Evolutionary conservation across 768 basidiomycete species (phyloP).

Genomic region (Amanita phalloides): DNA sequence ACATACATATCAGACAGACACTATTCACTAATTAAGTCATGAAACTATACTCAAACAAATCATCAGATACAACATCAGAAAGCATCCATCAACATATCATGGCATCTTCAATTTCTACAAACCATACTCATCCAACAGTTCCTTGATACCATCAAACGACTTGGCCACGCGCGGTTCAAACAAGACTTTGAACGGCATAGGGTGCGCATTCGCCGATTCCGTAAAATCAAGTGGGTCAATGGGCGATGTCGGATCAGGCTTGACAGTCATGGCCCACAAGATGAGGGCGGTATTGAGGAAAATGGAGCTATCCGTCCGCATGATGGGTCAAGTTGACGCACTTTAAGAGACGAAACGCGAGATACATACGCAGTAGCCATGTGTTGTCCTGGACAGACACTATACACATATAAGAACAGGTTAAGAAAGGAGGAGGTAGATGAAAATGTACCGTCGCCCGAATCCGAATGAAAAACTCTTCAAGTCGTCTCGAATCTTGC

Average conservation of each 20-base stretch:
- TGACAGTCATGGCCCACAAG: slow-evolving; percentile 55
- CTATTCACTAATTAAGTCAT: no score
- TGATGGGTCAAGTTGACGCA: not conserved
- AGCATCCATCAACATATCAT: no score
- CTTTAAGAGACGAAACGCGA: not conserved
- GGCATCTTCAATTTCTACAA: slow-evolving; percentile 4
- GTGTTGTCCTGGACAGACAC: slow-evolving; percentile 60
- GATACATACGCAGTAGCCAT: slow-evolving; percentile 33
- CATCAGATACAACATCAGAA: no score
- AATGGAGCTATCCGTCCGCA: slow-evolving; percentile 32
- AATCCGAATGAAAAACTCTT: slow-evolving; percentile 48
- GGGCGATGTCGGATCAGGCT: slow-evolving; percentile 35
- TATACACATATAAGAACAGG: slow-evolving; percentile 8
- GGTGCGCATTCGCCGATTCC: slow-evolving; percentile 54
- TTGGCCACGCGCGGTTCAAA: slow-evolving; percentile 39
- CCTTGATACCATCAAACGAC: slow-evolving; percentile 22
- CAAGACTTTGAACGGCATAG: slow-evolving; percentile 44
- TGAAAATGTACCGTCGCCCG: slow-evolving; percentile 29
- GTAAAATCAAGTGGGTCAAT: slow-evolving; percentile 56
- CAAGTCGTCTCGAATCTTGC: slow-evolving; percentile 38
- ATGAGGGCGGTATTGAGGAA: slow-evolving; percentile 56
- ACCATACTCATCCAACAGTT: slow-evolving; percentile 32
- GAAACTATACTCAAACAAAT: no score
- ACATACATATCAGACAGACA: no score
- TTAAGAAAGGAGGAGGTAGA: not conserved